Percentiles rank a stretch among this genome's conserved stretches.
phyloP scores from a whole-genome alignment of 345 rosid species.

The Stellera chamaejasme region DNA sequence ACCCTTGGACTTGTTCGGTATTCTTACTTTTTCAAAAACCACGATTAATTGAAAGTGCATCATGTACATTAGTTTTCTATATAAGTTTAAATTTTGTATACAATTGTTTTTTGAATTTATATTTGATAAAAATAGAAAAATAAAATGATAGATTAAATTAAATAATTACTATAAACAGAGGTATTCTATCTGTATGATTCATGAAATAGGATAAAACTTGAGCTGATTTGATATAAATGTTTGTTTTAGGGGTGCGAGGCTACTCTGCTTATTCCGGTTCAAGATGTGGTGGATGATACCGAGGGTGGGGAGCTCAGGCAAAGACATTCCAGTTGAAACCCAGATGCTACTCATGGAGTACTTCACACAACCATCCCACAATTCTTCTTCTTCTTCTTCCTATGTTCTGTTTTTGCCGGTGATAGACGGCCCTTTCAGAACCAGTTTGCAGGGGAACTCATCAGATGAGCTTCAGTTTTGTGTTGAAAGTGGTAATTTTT shows the following conservation, averaged over 20 bases:
- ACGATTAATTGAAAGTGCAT: no score
- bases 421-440: conserved; percentile 41
- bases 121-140: no score
- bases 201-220: no score
- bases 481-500: conserved; percentile 39
- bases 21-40: no score
- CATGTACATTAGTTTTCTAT: no score
- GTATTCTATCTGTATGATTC: no score
- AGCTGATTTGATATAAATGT: no score
- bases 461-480: conserved; percentile 45
- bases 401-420: conserved; percentile 39
- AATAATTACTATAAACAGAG: no score
- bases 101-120: no score
- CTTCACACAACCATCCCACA: conserved; percentile 8
- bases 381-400: conserved; percentile 14
- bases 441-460: conserved; percentile 46
- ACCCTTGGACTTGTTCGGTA: conserved; percentile 45
- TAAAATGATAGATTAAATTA: no score
- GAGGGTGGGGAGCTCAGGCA: conserved; percentile 42
- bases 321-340: conserved; percentile 47
- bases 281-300: conserved; percentile 52
- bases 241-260: conserved; percentile 29
- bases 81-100: no score
- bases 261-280: conserved; percentile 39
- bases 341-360: conserved; percentile 53